These are phyloP conservation scores for Geoglossum cookeanum DNA, from an alignment of 2,329 filamentous ascomycete species.

Conservation along the genomic window DNA sequence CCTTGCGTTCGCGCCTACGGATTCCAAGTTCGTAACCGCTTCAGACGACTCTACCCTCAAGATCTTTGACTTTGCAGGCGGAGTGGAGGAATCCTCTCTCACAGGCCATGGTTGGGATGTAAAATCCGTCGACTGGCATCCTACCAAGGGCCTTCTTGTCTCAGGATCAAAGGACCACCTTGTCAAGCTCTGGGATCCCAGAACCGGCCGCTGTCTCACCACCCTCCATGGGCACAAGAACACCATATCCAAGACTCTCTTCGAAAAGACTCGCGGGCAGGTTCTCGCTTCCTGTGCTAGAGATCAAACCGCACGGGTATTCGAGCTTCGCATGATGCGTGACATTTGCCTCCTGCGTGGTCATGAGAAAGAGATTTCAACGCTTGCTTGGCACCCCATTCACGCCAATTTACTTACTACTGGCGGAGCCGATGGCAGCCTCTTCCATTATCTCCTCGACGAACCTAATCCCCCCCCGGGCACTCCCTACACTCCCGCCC, in stretches of 20 bases:
- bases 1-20: slow-evolving; percentile 80
- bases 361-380: slow-evolving; percentile 91
- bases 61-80: slow-evolving; percentile 88
- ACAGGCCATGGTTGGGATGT: slow-evolving; percentile 97
- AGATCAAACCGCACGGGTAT: slow-evolving; percentile 82
- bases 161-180: slow-evolving; percentile 96
- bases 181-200: slow-evolving; percentile 96
- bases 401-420: slow-evolving; percentile 80
- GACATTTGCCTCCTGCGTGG: slow-evolving; percentile 86
- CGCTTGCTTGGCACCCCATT: slow-evolving; percentile 81
- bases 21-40: slow-evolving; percentile 89
- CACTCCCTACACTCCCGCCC: slow-evolving; percentile 50
- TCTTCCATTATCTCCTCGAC: slow-evolving; percentile 90
- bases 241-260: slow-evolving; percentile 80
- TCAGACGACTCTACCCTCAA: slow-evolving; percentile 87
- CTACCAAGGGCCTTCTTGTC: slow-evolving; percentile 78
- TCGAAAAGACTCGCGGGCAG: slow-evolving; percentile 67
- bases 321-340: slow-evolving; percentile 95
- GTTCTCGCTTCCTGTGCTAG: slow-evolving; percentile 83
- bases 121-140: slow-evolving; percentile 95
- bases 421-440: slow-evolving; percentile 71
- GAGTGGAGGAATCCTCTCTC: slow-evolving; percentile 63
- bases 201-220: slow-evolving; percentile 72
- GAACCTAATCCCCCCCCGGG: slow-evolving; percentile 74
- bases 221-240: slow-evolving; percentile 96